A percentile compares a stretch with the other conserved stretches of the same genome.
Evolutionary conservation across 345 rosid genomes (phyloP).

Genomic region (Brassica napus): Da-Ae NC_063442.1:25911501-25912000

Average conservation of each 20-base stretch:
- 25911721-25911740: not conserved
- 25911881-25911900: slow-evolving; percentile 1
- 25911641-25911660: not conserved
- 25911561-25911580: slow-evolving; percentile 2
- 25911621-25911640: not conserved
- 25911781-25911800: not conserved
- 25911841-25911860: slow-evolving; percentile 17
- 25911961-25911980: slow-evolving; percentile 6
- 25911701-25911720: not conserved
- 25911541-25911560: slow-evolving; percentile 18
- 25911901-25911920: not conserved
- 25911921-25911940: slow-evolving; percentile 7
- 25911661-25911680: not conserved
- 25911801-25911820: slow-evolving; percentile 2
- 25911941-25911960: slow-evolving; percentile 10
- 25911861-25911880: slow-evolving; percentile 13
- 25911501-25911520: slow-evolving; percentile 29
- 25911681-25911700: not conserved
- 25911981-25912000: slow-evolving; percentile 30
- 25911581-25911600: slow-evolving; percentile 1
- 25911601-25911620: not conserved
- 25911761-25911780: not conserved
- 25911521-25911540: slow-evolving; percentile 24
- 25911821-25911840: slow-evolving; percentile 9
- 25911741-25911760: not conserved